phyloP scores from a whole-genome alignment of 129 eudicot species.

The Flaveria sonorensis region DNA sequence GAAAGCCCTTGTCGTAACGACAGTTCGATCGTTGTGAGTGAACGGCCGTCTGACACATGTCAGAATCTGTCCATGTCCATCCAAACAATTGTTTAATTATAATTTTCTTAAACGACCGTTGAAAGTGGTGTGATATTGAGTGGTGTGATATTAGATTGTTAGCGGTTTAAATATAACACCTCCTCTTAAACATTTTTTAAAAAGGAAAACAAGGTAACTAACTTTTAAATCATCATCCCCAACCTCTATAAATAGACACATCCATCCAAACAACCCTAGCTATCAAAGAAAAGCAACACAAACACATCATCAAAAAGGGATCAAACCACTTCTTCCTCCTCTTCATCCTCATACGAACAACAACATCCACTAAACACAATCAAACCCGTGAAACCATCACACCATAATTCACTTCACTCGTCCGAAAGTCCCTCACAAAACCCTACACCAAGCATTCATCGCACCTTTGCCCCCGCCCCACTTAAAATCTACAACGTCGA shows the following conservation, averaged over 20 bases:
- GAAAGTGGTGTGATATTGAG: too few species aligned
- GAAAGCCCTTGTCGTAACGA: too few species aligned
- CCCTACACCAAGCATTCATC: constrained; percentile 46
- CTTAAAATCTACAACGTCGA: constrained; percentile 67
- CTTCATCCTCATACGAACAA: constrained; percentile 32
- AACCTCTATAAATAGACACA: constrained; percentile 13
- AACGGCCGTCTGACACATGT: too few species aligned
- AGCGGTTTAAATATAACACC: too few species aligned
- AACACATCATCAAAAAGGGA: constrained; percentile 19
- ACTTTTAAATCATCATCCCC: background rate
- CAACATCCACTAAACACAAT: background rate
- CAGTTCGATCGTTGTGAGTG: too few species aligned
- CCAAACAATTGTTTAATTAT: too few species aligned
- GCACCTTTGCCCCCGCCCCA: constrained; percentile 59
- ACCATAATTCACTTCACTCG: constrained; percentile 41
- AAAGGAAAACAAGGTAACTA: background rate
- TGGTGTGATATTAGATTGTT: too few species aligned
- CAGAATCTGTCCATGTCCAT: too few species aligned
- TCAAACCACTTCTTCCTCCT: constrained; percentile 25
- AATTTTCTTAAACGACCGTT: too few species aligned
- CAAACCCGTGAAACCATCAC: constrained; percentile 20
- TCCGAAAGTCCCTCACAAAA: constrained; percentile 33
- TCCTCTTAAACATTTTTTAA: too few species aligned
- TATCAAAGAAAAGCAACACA: constrained; percentile 23
- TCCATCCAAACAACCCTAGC: background rate